Percentiles rank a stretch among this genome's conserved stretches.
Conservation (phyloP, 805 yeast species). For the Yarrowia bubula region DNA sequence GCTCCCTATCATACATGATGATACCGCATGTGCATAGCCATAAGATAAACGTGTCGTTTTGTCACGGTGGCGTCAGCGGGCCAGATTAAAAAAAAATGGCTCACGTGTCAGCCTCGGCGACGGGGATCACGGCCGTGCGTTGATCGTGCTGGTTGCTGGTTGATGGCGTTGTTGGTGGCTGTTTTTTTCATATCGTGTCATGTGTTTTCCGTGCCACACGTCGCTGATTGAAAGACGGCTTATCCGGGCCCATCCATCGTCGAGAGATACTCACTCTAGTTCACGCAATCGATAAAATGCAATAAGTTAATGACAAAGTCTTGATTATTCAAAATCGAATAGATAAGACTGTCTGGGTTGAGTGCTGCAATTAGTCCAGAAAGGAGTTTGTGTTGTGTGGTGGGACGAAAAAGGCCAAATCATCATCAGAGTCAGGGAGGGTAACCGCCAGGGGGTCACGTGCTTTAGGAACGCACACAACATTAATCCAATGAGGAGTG, state of each 20-base stretch:
- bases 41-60: slow-evolving; percentile 26
- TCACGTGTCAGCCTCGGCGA: neutral
- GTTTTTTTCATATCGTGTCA: slow-evolving; percentile 4
- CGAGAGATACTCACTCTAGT: slow-evolving; percentile 26
- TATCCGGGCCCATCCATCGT: slow-evolving; percentile 11
- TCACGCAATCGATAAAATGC: slow-evolving; percentile 26
- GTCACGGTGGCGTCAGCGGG: slow-evolving; percentile 15
- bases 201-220: neutral
- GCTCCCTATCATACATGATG: slow-evolving; percentile 23
- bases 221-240: neutral
- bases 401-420: slow-evolving; percentile 27
- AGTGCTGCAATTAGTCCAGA: slow-evolving; percentile 26
- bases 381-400: slow-evolving; percentile 27
- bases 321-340: slow-evolving; percentile 26
- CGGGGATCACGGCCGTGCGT: neutral
- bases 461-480: slow-evolving; percentile 14
- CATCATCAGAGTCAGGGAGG: slow-evolving; percentile 25
- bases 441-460: slow-evolving; percentile 15
- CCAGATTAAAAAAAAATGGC: neutral
- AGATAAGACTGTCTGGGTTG: slow-evolving; percentile 25
- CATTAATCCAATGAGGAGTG: neutral
- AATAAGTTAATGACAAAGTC: slow-evolving; percentile 25
- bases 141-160: neutral
- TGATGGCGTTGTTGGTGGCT: slow-evolving; percentile 3
- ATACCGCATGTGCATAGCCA: slow-evolving; percentile 17